These are phyloP conservation scores for Vanrija humicola DNA, from an alignment of 1,284 basidiomycete species.

Conservation along the genomic window DNA sequence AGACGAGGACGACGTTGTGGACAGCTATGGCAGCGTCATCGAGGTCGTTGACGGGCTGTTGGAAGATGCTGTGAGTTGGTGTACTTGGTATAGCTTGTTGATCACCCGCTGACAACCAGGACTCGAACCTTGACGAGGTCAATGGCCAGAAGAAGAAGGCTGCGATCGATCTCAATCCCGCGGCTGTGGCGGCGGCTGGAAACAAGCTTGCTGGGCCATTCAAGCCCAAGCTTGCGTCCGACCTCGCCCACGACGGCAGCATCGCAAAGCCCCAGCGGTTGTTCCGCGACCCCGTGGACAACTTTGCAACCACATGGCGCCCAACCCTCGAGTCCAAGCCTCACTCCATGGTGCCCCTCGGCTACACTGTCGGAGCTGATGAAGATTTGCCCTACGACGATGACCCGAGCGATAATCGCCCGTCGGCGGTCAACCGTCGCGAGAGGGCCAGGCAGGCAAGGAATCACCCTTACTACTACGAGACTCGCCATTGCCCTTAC, in stretches of 20 bases:
- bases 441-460: neutral
- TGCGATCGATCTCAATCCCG: constrained; percentile 36
- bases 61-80: constrained; percentile 67
- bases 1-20: constrained; percentile 72
- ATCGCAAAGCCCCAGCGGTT: constrained; percentile 72
- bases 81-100: constrained; percentile 4
- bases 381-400: constrained; percentile 8
- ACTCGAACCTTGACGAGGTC: constrained; percentile 74
- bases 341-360: constrained; percentile 73
- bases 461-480: constrained; percentile 75
- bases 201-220: constrained; percentile 38
- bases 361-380: constrained; percentile 34
- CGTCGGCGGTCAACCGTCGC: neutral
- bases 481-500: constrained; percentile 67
- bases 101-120: constrained; percentile 50
- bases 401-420: neutral
- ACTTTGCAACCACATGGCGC: constrained; percentile 58
- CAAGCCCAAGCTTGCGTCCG: constrained; percentile 25
- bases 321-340: constrained; percentile 62
- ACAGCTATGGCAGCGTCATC: constrained; percentile 69
- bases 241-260: constrained; percentile 64
- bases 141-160: constrained; percentile 66
- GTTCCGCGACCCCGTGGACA: constrained; percentile 63
- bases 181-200: constrained; percentile 22
- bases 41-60: constrained; percentile 79